A percentile compares a stretch with the other conserved stretches of the same genome.
Evolutionary conservation across 2,329 filamentous ascomycete species (phyloP).

Genomic region (Neonectria neomacrospora): DNA sequence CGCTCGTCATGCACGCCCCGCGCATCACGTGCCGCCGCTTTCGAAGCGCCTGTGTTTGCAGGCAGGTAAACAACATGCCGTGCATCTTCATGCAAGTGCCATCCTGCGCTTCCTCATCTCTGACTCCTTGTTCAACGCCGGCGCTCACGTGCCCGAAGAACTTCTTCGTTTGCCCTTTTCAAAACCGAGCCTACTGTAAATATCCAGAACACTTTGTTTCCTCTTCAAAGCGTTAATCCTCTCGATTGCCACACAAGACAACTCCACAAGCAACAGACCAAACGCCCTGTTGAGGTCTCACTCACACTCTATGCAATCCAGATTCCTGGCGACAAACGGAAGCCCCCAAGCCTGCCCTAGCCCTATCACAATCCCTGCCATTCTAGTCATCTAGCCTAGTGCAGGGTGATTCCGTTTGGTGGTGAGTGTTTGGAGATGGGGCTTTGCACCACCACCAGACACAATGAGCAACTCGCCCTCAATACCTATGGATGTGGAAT

Average conservation of each 20-base stretch:
- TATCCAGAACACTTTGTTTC: neutral
- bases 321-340: neutral
- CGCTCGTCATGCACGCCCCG: too few relatives aligned
- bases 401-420: neutral
- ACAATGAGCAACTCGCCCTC: constrained; percentile 1
- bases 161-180: neutral
- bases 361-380: neutral
- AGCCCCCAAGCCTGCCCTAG: constrained; percentile 1
- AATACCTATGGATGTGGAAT: constrained; percentile 9
- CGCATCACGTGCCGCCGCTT: constrained; percentile 1
- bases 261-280: constrained; percentile 5
- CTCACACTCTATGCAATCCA: neutral
- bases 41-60: neutral
- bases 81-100: neutral
- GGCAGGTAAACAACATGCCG: neutral
- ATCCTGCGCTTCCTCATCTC: neutral
- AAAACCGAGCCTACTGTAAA: neutral
- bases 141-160: neutral
- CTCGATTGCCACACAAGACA: neutral
- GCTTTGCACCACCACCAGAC: neutral
- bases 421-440: neutral
- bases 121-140: neutral
- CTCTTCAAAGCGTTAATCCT: neutral
- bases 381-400: neutral
- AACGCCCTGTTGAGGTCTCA: constrained; percentile 5